Percentiles rank a stretch among this genome's conserved stretches.
These are phyloP conservation scores for Aspergillus sp. DNA, from an alignment of 2,329 filamentous ascomycete species.

Conservation along the genomic window DNA sequence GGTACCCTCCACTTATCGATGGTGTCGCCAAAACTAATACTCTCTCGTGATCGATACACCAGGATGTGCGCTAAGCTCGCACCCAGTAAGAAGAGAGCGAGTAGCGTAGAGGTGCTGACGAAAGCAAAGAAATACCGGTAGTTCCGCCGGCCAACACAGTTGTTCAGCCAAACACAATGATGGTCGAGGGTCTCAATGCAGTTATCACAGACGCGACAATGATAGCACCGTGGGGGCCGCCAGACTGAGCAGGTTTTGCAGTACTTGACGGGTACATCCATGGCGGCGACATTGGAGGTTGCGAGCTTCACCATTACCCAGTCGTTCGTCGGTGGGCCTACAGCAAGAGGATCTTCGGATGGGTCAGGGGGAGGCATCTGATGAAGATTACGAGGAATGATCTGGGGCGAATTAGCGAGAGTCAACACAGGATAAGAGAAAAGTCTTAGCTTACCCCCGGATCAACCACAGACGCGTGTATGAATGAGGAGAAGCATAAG, in stretches of 20 bases:
- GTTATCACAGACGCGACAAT: constrained; percentile 95
- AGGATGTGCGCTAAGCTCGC: constrained; percentile 79
- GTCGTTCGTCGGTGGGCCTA: constrained; percentile 84
- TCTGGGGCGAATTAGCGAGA: constrained; percentile 53
- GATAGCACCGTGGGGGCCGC: constrained; percentile 92
- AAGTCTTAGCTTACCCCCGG: constrained; percentile 70
- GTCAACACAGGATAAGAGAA: not conserved
- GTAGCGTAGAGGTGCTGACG: constrained; percentile 73
- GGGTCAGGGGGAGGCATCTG: constrained; percentile 75
- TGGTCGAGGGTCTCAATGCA: constrained; percentile 97
- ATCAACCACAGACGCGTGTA: constrained; percentile 89
- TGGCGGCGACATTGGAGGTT: constrained; percentile 72
- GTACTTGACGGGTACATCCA: constrained; percentile 98
- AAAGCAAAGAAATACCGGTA: constrained; percentile 98
- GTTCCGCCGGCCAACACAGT: constrained; percentile 94
- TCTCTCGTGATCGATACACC: constrained; percentile 64
- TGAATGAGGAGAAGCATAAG: constrained; percentile 86
- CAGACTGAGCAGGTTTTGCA: constrained; percentile 98
- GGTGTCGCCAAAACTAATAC: constrained; percentile 66
- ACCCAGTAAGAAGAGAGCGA: constrained; percentile 73
- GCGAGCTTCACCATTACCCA: constrained; percentile 90
- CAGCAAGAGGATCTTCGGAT: constrained; percentile 74
- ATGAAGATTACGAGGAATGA: constrained; percentile 88
- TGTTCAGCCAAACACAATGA: constrained; percentile 98
- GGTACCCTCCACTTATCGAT: constrained; percentile 73